Evolutionary conservation across 805 yeast genomes (phyloP), one percentile per base, ranked within the genome.

Genomic region (Diddensiella caesifluorescens): DNA sequence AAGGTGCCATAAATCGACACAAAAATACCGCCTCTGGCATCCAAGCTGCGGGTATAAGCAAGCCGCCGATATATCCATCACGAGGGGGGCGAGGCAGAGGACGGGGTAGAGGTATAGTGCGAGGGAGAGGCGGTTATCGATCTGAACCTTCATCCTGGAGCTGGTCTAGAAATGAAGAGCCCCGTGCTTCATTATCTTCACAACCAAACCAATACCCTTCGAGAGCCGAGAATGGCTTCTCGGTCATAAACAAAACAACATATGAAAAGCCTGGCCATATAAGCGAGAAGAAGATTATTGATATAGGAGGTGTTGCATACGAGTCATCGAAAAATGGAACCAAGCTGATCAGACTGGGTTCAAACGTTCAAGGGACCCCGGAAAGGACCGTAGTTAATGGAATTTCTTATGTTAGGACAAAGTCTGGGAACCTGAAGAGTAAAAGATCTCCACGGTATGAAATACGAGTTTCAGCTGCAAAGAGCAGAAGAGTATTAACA

Each of bases 291-390:
- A 42, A 18, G 21, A 37, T 22, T 4, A 45, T 51, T 9, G 57
- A 55, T 18, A 50, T 56, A 21, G 51, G 50, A 15, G 57, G 58
- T 5, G 45, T 55, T n/a, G 44, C 49, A 35, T 56, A 56, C 35
- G 33, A 33, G 13, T 35, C 47, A 12, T 22, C 41, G 20, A 39
- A 44, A 12, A 44, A 41, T 25, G 61, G 58, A 9, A 48, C 50
- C 33, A 55, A 55, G 41, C 46, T 57, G n/a, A 39, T 51, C 4
- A 38, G 54, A 18, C 29, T 43, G 13, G 43, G 40, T 18, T 31
- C 25, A 21, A 34, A 26, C 7, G 38, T 28, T 7, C 40, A 33
- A 3, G 5, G 32, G 4, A 45, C 52, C 21, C 61, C 59, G 2
- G 45, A 42, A 39, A 51, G 49, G 40, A 49, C 54, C 2, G 39